These are phyloP conservation scores for Umbelopsis sp. DNA, from an alignment of 192 early-diverging fungal genomes.

Conservation along the genomic window DNA sequence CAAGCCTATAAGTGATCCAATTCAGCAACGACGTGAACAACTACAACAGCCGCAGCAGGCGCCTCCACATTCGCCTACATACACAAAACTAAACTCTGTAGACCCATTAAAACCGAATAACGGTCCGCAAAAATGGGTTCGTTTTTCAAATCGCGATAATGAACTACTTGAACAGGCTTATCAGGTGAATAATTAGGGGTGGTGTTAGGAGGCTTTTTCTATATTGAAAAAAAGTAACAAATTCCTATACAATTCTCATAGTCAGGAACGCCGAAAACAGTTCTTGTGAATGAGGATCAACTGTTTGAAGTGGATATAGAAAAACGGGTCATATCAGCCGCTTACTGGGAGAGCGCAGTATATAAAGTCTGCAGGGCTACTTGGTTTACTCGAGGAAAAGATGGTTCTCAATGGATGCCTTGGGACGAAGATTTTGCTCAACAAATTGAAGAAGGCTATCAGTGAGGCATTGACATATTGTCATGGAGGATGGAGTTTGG, in stretches of 20 bases:
- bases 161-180: constrained; percentile 44
- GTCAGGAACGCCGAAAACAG: constrained; percentile 29
- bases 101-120: constrained; percentile 31
- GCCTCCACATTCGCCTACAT: background rate
- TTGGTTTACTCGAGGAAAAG: constrained; percentile 61
- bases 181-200: constrained; percentile 17
- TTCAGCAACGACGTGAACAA: background rate
- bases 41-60: background rate
- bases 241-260: no score
- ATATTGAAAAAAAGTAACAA: no score
- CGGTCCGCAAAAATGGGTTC: constrained; percentile 40
- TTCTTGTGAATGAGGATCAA: constrained; percentile 68
- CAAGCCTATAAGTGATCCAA: constrained; percentile 17
- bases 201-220: no score
- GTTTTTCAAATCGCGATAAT: constrained; percentile 45
- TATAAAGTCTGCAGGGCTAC: constrained; percentile 73
- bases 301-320: constrained; percentile 72
- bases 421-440: constrained; percentile 73
- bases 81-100: background rate
- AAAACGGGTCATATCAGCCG: constrained; percentile 53
- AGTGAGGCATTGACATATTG: constrained; percentile 12
- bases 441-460: constrained; percentile 77
- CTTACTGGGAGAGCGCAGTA: constrained; percentile 71
- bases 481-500: background rate
- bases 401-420: constrained; percentile 60